Base-by-base conservation (phyloP, 352 stramenopile species). In the Pythium oligandrum region DNA sequence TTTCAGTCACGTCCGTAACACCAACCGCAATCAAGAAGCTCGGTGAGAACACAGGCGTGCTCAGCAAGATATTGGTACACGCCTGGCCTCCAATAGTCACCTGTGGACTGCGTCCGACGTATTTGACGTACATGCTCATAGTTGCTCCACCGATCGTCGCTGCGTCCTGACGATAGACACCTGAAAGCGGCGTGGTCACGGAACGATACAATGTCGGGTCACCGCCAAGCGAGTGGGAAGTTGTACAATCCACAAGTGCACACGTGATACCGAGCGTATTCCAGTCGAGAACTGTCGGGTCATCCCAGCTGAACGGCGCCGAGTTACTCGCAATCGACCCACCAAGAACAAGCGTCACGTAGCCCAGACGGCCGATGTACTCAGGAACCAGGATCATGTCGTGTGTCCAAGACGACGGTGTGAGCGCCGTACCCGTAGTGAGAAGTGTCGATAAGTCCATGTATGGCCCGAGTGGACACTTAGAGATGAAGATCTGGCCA, bases 221-320 rank as follows among this genome's bases (percentile, higher is more conserved):
- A 31, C 75, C 75, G 52, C 75, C 68, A 26, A 86, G 54, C 1
- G 57, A 56, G 34, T 83, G 66, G n/a, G 61, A 73, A 3, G 73
- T 84, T 34, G 70, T 71, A 34, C 75, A 86, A 48, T 78, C 70
- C 1, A 62, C 12, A 9, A 75, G 53, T 3, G 59, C 58, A 30
- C 75, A 86, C 0, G 58, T 69, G n/a, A 64, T 36, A 4, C 52
- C 66, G 30, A 79, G 62, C 26, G 73, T 81, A 43, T 81, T 71
- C 75, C 75, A 86, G 49, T 84, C 73, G 3, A 86, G 61, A 44
- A 84, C 63, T 0, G 61, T 61, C 12, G 75, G 75, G 51, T 84
- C 73, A 30, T 83, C 69, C 75, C 75, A 86, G 46, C 71, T 83
- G 54, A 84, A 86, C 6, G 71, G 37, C 0, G 53, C 69, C 9